Evolutionary conservation across 805 yeast genomes (phyloP), one percentile per base, ranked within the genome.

Genomic region (Cyberlindnera maclurae): DNA sequence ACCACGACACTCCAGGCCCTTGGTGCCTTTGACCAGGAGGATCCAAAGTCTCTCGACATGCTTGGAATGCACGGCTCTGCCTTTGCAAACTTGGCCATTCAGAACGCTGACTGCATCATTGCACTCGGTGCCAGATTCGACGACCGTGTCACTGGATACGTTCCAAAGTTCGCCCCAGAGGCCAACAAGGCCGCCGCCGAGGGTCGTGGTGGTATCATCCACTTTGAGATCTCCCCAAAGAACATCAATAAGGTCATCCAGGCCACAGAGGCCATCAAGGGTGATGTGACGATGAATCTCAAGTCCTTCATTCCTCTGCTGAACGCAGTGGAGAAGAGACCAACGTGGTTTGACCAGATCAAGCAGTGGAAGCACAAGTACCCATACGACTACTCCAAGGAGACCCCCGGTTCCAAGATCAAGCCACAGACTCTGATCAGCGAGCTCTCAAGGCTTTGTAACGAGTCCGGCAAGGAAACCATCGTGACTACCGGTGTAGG

Each of bases 61-160:
- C 75, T 93, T 50, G 98, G 98, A 54, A 93, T 93, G 98, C 98
- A 93, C 65, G 98, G 98, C 49, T 74, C 80, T 44, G 96, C 88
- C 36, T 87, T 88, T 53, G 98, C 98, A 51, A 93, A 93, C 71
- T 61, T 83, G 56, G 94, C 97, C 38, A 82, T 93, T 51, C 98
- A 93, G 69, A 71, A 78, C 43, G 96, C 97, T 30, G 98, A 93
- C 64, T 68, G 89, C 54, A 86, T 93, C 58, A 66, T 93, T 46
- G 97, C 97, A 13, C 71, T 93, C 32, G 98, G 98, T 59, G 96
- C 97, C 28, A 78, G 98, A 62, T 93, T 93, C 56, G 98, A 93
- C 65, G 98, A 93, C 69, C 89, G 98, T 71, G 98, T 93, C 53
- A 93, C 98, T 31, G 82, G 93, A 56, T 76, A 76, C 55, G 70